Evolutionary conservation across 306 rosid species (phyloP).

Genomic region (Astragalus membranaceus): DNA sequence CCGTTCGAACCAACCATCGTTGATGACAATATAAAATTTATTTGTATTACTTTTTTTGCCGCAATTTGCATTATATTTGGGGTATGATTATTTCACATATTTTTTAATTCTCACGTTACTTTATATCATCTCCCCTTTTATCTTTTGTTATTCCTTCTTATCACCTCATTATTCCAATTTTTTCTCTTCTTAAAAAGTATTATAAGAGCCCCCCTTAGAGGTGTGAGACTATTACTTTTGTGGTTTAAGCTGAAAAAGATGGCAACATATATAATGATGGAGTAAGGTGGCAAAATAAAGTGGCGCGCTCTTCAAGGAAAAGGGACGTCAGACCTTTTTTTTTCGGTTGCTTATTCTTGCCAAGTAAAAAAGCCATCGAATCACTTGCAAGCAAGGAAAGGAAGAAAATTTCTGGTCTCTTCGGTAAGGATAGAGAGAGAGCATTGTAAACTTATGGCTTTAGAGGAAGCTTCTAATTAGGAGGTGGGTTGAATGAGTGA

Average conservation of each 20-base stretch:
- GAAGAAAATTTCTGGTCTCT: conserved; percentile 4
- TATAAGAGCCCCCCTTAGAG: background rate
- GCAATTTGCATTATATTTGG: background rate
- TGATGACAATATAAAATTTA: no score
- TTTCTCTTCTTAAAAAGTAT: background rate
- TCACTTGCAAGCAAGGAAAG: conserved; percentile 32
- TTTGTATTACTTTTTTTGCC: no score
- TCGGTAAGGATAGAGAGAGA: background rate
- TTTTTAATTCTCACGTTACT: background rate
- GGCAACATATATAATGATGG: conserved; percentile 23
- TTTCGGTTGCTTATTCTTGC: conserved; percentile 18
- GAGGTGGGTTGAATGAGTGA: no score
- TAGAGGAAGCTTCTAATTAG: conserved; percentile 6
- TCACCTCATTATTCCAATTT: background rate
- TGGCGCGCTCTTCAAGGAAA: conserved; percentile 33
- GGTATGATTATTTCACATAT: background rate
- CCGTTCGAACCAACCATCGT: no score
- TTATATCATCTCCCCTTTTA: background rate
- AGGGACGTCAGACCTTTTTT: conserved; percentile 27
- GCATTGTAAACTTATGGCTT: background rate
- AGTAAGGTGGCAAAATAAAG: conserved; percentile 42
- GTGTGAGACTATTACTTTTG: background rate
- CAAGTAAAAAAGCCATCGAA: conserved; percentile 6
- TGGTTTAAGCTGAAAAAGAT: background rate
- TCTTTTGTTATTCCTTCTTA: background rate